Evolutionary conservation across 2,329 filamentous ascomycete species (phyloP), one percentile per base, ranked within the genome.

Genomic region (Blastomyces silverae): DNA sequence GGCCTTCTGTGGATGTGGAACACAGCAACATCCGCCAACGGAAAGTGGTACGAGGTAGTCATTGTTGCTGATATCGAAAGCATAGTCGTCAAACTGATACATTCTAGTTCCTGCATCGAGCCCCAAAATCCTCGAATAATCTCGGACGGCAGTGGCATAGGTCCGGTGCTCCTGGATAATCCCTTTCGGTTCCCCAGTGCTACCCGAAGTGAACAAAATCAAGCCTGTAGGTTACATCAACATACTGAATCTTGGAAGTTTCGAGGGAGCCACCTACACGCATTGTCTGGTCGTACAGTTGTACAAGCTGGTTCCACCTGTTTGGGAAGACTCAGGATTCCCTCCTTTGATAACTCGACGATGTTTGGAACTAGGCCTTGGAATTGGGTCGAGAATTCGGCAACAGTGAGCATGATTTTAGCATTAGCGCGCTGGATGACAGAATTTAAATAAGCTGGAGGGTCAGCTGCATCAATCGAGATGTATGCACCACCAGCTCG

Each of bases 61-160:
- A 74, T 95, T 95, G 6, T 95, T 87, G 0, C 89, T 93, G 5
- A 95, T 91, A 17, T 64, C 63, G 50, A 61, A 64, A 17, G 57
- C 48, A 55, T 64, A 64, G 28, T 59, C 46, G 22, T 59, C 63
- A 39, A 64, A 64, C 58, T 64, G 63, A 22, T 61, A 52, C 56
- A 62, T 59, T 17, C 63, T 46, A 52, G 46, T 55, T n/a, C 15
- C 34, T 28, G 48, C 37, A 46, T 61, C 50, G 46, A 64, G 37
- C 17, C 48, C 39, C 15, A 64, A 25, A 11, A 56, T 44, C 39
- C 53, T 34, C 10, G 62, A 37, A 31, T 64, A 57, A 34, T 60
- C 63, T 31, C 55, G 39, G 13, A 61, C 50, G n/a, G 53, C 50
- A 31, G 63, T 64, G 31, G 44, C 42, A 42, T 61, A 50, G 48